These are phyloP conservation scores for Talaromyces thailandensis DNA, from an alignment of 495 filamentous ascomycete genomes.

Conservation along the genomic window DNA sequence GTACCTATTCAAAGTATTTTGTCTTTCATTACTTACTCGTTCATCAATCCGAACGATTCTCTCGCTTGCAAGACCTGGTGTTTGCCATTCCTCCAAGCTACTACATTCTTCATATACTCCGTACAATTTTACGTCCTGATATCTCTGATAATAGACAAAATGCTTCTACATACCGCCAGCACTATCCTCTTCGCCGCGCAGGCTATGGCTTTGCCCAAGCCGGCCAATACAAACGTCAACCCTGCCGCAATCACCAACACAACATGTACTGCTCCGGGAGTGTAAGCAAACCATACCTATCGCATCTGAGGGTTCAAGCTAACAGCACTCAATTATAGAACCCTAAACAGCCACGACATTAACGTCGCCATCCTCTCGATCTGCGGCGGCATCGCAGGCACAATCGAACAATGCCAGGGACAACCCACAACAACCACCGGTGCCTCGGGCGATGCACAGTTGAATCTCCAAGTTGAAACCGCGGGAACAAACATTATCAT, in stretches of 20 bases:
- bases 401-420: neutral
- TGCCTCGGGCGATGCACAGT: neutral
- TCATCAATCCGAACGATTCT: neutral
- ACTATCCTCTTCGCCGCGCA: neutral
- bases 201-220: neutral
- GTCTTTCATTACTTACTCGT: too few species aligned
- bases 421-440: neutral
- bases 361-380: neutral
- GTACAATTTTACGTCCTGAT: neutral
- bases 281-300: neutral
- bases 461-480: neutral
- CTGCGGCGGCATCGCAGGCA: neutral
- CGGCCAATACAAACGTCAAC: neutral
- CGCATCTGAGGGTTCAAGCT: neutral
- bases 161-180: neutral
- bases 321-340: neutral
- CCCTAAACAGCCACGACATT: neutral
- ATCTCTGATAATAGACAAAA: neutral
- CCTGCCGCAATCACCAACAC: neutral
- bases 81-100: neutral
- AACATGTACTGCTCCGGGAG: neutral
- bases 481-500: neutral
- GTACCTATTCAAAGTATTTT: neutral
- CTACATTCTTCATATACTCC: neutral
- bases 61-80: neutral